phyloP scores from a whole-genome alignment of 2,329 filamentous ascomycete genomes.

The Fonsecaea multimorphosa region DNA sequence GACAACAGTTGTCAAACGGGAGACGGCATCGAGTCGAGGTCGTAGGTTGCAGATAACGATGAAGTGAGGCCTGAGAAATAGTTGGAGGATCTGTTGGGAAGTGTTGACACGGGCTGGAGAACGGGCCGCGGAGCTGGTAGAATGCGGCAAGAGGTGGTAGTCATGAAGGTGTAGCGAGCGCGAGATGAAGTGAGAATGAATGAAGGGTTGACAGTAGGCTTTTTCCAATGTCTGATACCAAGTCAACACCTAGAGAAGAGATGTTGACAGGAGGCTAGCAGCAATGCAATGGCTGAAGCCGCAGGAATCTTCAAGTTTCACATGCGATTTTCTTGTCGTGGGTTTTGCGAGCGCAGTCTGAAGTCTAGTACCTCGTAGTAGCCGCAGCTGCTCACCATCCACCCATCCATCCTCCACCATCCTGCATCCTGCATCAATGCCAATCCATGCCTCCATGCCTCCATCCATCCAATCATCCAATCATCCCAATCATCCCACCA shows the following conservation, averaged over 20 bases:
- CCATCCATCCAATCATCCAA: background rate
- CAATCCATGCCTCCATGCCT: too few relatives aligned
- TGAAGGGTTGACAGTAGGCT: background rate
- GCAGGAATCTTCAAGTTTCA: conserved; percentile 23
- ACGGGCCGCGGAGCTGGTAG: conserved; percentile 26
- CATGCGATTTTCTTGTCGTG: conserved; percentile 27
- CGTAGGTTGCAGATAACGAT: conserved; percentile 3
- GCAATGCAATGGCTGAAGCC: conserved; percentile 1
- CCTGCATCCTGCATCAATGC: background rate
- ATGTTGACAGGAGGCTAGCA: conserved; percentile 2
- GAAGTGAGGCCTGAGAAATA: conserved; percentile 12
- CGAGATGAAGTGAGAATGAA: conserved; percentile 2
- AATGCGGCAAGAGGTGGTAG: conserved; percentile 10
- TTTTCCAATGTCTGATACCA: background rate
- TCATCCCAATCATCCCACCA: background rate
- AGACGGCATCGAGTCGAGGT: conserved; percentile 4
- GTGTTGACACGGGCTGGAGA: conserved; percentile 10
- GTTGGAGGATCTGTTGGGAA: conserved; percentile 33
- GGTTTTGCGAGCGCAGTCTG: conserved; percentile 6
- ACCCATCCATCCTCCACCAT: background rate
- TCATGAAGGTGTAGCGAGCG: background rate
- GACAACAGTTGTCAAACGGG: conserved; percentile 1
- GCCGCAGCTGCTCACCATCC: background rate
- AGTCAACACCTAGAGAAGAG: background rate
- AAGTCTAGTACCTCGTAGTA: background rate